Base-by-base conservation (phyloP, 2,329 filamentous ascomycete species). In the Talaromyces atroroseus region DNA sequence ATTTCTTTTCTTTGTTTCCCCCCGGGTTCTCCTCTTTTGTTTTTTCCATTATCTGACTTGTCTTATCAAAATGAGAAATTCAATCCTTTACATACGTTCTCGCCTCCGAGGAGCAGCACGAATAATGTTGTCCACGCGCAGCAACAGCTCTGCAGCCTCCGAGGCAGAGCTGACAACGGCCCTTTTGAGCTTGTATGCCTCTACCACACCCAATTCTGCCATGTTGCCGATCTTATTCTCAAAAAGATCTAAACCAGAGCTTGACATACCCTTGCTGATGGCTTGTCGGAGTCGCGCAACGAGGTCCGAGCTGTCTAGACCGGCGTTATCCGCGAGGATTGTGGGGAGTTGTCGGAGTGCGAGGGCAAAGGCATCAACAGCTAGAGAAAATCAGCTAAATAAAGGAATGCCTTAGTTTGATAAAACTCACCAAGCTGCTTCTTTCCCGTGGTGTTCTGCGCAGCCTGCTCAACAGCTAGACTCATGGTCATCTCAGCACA, bases 401-500 rank as follows among this genome's bases (percentile, higher is more conserved):
- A 4, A 34, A 5, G 26, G 8, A 42, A 23, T 18, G n/a, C 5
- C n/a, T n/a, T n/a, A n/a, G n/a, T n/a, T n/a, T n/a, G 18, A 14
- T 5, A 7, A 1, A 5, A 20, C 16, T 5, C 50, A 58, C 56
- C 56, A 67, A 96, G 81, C 65, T 95, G 92, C 75, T 94, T 92
- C 85, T 99, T 99, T 72, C 94, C 94, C 64, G 94, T 91, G 7
- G 96, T 89, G 66, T 95, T 92, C 60, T 95, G 92, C 21, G 92
- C 92, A 5, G 90, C 90, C 59, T 88, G 89, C 70, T 96, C 92
- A 21, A 99, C 94, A 7, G 94, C 94, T 81, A 96, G 96, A 62
- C 92, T 90, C 94, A 99, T 99, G 64, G 95, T 79, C 92, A 97
- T 97, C 82, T 99, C 94, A 4, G 92, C 92, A 69, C 91, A 97